Evolutionary conservation across 192 early-diverging fungal species (phyloP), one percentile per base, ranked within the genome.

Genomic region (Coemansia sp.): DNA sequence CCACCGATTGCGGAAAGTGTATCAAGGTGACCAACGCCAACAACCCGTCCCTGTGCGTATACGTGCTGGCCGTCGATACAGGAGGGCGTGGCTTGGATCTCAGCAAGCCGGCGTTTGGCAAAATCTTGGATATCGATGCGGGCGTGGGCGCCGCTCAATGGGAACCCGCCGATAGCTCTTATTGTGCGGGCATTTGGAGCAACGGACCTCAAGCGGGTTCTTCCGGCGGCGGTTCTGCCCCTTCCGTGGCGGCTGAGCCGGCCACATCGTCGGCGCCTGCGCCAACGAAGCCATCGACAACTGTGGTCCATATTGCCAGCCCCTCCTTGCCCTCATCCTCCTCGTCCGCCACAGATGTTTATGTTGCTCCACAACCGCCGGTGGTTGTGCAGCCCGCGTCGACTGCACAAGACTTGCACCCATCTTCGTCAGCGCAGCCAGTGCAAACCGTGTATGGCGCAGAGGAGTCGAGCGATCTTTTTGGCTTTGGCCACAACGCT

Each of bases 41-140:
- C 34, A 69, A 87, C 35, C 45, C 64, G 14, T 69, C 67, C 23
- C 85, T 78, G 55, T 85, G 49, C 20, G 69, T 83, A 46, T 81
- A 87, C 23, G 86, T 86, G 41, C 51, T 87, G 34, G 86, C 81
- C 3, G 84, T 87, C 9, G 86, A 87, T 53, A 77, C 76, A 4
- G 86, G 86, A 21, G 86, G 86, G 1, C 52, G 62, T 3, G 86
- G 86, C 14, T 63, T 87, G 23, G 85, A 86, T 44, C 69, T 87
- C 44, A 85, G 84, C 66, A 72, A 76, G 38, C 74, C 75, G 21
- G 63, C 77, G 57, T 87, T 86, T 67, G 70, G 77, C 14, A 49
- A 76, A 49, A 57, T 87, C 36, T 85, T 87, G 41, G 66, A 78
- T 5, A 81, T 86, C 23, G 69, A 71, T 30, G 72, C 73, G 49